Conservation (phyloP, 2,329 filamentous ascomycete genomes). For the Pleurostoma richardsiae region DNA sequence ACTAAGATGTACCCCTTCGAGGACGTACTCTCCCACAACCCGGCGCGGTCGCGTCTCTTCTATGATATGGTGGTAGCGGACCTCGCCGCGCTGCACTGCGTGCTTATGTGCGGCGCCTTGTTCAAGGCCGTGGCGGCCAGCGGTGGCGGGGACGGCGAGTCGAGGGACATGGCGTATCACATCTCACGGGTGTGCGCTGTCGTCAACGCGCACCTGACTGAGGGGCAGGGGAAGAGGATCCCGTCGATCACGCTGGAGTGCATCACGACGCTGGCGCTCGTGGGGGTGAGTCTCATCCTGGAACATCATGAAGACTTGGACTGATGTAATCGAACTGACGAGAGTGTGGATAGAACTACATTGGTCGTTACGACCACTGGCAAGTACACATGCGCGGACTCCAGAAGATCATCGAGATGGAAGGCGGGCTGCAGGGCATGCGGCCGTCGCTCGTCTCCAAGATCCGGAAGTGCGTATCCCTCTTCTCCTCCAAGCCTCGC, state of each 20-base stretch:
- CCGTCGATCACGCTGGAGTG: conserved; percentile 21
- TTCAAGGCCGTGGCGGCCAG: conserved; percentile 14
- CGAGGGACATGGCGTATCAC: conserved; percentile 14
- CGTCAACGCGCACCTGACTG: conserved; percentile 14
- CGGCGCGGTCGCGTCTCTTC: conserved; percentile 16
- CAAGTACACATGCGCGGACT: conserved; percentile 29
- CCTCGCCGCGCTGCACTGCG: conserved; percentile 18
- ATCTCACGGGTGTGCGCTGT: conserved; percentile 17
- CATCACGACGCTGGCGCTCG: conserved; percentile 22
- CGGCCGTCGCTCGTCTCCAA: conserved; percentile 13
- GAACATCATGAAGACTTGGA: not conserved
- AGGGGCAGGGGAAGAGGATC: conserved; percentile 10
- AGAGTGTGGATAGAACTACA: conserved; percentile 16
- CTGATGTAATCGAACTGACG: not conserved
- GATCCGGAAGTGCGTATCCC: conserved; percentile 20
- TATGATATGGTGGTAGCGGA: conserved; percentile 17
- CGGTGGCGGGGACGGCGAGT: conserved; percentile 7
- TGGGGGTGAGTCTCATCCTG: conserved; percentile 14
- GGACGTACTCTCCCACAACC: conserved; percentile 23
- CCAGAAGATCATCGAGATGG: conserved; percentile 34
- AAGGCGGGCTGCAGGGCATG: conserved; percentile 15
- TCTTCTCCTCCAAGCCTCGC: not conserved
- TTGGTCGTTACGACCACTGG: conserved; percentile 30
- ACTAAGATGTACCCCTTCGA: conserved; percentile 25
- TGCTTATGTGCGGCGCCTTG: conserved; percentile 23